Conservation (phyloP, 1,139 yeast genomes). For the Pichia sp. region DNA sequence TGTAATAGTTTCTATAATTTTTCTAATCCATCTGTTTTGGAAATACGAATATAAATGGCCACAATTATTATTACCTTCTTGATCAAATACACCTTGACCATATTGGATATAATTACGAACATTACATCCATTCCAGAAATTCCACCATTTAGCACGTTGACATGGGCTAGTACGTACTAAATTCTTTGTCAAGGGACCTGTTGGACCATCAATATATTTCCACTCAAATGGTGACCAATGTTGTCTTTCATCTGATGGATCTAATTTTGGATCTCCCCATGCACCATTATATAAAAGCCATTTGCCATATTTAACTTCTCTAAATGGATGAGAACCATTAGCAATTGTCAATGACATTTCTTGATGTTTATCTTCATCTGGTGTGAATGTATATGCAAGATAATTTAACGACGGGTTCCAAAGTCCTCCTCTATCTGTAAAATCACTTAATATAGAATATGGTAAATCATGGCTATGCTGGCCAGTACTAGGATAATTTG, state of each 20-base stretch:
- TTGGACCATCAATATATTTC: conserved; percentile 86
- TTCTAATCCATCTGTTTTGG: conserved; percentile 41
- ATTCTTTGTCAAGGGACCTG: conserved; percentile 80
- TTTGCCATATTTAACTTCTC: conserved; percentile 60
- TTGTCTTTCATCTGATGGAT: conserved; percentile 68
- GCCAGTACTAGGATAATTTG: conserved; percentile 93
- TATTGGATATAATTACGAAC: conserved; percentile 65
- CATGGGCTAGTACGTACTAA: conserved; percentile 65
- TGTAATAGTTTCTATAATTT: conserved; percentile 43
- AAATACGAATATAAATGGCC: conserved; percentile 52
- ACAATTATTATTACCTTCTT: conserved; percentile 62
- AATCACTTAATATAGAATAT: conserved; percentile 81
- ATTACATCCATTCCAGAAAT: conserved; percentile 67
- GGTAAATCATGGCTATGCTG: conserved; percentile 96
- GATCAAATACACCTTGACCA: conserved; percentile 78
- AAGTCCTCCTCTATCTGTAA: conserved; percentile 88
- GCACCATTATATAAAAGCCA: conserved; percentile 80
- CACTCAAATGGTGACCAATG: conserved; percentile 75
- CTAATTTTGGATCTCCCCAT: conserved; percentile 84
- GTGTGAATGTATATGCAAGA: conserved; percentile 74
- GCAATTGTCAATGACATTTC: conserved; percentile 34
- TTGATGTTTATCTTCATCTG: conserved; percentile 25
- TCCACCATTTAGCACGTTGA: conserved; percentile 77
- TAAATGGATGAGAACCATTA: conserved; percentile 40
- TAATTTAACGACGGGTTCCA: conserved; percentile 89